Conservation (phyloP, 306 rosid genomes). For the Ammopiptanthus mongolicus region DNA sequence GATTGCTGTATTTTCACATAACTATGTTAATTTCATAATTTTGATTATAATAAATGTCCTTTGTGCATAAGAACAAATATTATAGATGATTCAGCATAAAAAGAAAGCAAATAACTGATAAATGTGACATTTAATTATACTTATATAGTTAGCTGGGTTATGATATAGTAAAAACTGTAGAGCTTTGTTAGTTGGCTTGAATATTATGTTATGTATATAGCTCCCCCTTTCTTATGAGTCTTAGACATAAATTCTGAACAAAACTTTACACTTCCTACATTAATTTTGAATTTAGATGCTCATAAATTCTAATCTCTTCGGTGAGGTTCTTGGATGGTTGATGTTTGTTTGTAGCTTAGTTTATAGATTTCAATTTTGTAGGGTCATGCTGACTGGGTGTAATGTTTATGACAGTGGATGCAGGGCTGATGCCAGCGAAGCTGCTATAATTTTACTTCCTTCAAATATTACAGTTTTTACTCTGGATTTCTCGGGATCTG, state of each 20-base stretch:
- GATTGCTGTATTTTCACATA: background rate
- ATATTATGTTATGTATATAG: background rate
- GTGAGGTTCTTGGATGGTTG: background rate
- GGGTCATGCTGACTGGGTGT: constrained; percentile 32
- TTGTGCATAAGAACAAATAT: background rate
- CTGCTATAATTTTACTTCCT: constrained; percentile 91
- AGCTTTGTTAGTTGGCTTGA: background rate
- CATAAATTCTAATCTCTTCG: background rate
- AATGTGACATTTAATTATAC: background rate
- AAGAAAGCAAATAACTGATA: background rate
- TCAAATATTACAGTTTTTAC: constrained; percentile 93
- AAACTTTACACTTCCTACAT: background rate
- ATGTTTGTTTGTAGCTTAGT: background rate
- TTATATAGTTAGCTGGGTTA: background rate
- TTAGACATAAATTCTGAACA: background rate
- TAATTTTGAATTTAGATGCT: background rate
- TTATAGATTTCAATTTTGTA: constrained; percentile 4
- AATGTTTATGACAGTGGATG: constrained; percentile 76
- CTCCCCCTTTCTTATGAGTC: background rate
- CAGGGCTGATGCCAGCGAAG: constrained; percentile 98
- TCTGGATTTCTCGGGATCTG: constrained; percentile 97
- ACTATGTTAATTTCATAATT: background rate
- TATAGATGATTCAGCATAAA: background rate
- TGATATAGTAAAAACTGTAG: background rate
- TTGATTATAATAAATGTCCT: background rate